Evolutionary conservation across 1,284 basidiomycete species (phyloP).

Genomic region (Coniophora puteana): DNA sequence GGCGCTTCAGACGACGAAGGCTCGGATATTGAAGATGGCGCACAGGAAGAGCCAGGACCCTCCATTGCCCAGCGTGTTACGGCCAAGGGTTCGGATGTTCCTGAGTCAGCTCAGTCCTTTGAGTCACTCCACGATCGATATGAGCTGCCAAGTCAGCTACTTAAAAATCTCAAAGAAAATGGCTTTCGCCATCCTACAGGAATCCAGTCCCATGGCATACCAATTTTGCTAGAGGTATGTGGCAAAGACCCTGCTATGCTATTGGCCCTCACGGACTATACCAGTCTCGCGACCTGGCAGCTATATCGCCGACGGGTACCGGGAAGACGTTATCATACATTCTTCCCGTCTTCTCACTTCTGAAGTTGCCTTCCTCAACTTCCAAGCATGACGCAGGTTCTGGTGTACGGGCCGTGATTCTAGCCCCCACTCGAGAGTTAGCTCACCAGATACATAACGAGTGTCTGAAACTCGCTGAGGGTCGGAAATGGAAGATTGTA

Average conservation of each 20-base stretch:
- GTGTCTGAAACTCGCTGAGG: conserved; percentile 77
- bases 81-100: conserved; percentile 66
- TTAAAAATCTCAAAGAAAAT: conserved; percentile 58
- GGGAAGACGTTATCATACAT: conserved; percentile 93
- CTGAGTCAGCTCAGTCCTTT: conserved; percentile 56
- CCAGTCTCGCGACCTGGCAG: conserved; percentile 77
- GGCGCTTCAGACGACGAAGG: conserved; percentile 20
- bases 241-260: background rate
- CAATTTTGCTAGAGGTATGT: conserved; percentile 68
- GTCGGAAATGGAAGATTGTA: conserved; percentile 80
- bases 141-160: conserved; percentile 49
- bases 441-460: conserved; percentile 96
- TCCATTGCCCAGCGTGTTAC: conserved; percentile 57
- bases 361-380: conserved; percentile 59
- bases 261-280: conserved; percentile 8
- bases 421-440: conserved; percentile 95
- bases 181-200: conserved; percentile 66
- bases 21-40: conserved; percentile 28
- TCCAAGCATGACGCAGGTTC: conserved; percentile 40
- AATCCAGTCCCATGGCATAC: conserved; percentile 71
- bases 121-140: conserved; percentile 53
- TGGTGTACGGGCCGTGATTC: conserved; percentile 77
- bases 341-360: conserved; percentile 70
- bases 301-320: conserved; percentile 92
- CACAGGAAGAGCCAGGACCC: conserved; percentile 23